These are phyloP conservation scores for Erysimum cheiri DNA, from an alignment of 441 rosid species.

Conservation along the genomic window DNA sequence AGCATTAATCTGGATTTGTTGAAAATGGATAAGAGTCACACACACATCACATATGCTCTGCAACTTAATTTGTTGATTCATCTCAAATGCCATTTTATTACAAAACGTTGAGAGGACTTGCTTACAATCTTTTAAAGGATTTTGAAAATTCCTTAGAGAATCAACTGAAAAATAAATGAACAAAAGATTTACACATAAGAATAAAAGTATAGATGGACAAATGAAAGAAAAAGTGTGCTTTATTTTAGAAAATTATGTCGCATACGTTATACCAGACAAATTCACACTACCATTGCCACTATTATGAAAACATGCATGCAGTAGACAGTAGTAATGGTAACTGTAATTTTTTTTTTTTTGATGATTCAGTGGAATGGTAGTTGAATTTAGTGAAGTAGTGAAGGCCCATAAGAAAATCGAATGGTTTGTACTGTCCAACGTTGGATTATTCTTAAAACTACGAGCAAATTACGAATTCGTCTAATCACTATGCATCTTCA, in stretches of 20 bases:
- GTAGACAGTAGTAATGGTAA: background rate
- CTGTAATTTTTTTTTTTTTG: too few species aligned
- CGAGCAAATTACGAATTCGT: background rate
- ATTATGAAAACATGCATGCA: background rate
- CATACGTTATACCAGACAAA: background rate
- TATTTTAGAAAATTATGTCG: background rate
- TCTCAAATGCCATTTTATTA: too few species aligned
- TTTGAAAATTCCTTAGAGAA: background rate
- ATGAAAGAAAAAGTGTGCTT: too few species aligned
- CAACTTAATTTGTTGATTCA: too few species aligned
- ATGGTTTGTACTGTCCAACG: background rate
- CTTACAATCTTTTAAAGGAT: background rate
- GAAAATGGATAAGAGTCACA: background rate
- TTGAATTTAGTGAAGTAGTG: constrained; percentile 7
- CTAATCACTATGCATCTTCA: background rate
- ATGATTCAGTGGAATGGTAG: background rate
- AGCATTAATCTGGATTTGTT: background rate
- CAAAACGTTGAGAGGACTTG: background rate
- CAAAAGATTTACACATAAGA: background rate
- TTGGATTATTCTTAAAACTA: background rate
- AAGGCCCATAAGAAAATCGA: background rate
- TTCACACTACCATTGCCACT: background rate
- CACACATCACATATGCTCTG: background rate
- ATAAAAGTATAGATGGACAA: too few species aligned
- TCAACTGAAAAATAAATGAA: background rate